Evolutionary conservation across 2,329 filamentous ascomycete species (phyloP).

Genomic region (Cytospora piceae): DNA sequence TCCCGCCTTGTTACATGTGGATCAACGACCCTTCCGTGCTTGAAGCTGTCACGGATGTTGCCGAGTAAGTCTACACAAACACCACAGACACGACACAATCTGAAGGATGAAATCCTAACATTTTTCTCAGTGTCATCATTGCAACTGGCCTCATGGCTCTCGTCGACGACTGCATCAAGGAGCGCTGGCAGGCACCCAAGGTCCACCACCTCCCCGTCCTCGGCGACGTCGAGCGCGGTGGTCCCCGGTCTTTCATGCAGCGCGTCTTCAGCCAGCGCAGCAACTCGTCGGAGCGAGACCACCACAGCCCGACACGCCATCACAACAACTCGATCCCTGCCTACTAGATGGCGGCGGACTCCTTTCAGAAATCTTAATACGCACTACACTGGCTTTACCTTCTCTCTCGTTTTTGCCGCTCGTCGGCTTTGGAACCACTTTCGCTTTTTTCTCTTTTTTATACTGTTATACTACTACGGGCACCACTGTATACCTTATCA

Average conservation of each 20-base stretch:
- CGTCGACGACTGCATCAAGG: conserved; percentile 89
- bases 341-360: conserved; percentile 29
- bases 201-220: conserved; percentile 44
- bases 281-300: conserved; percentile 32
- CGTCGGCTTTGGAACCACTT: neutral
- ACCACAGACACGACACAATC: conserved; percentile 5
- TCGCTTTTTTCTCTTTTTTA: neutral
- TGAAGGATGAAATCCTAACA: conserved; percentile 34
- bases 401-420: neutral
- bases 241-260: conserved; percentile 42
- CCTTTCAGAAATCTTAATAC: neutral
- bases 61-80: conserved; percentile 67
- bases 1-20: conserved; percentile 89
- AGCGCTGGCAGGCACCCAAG: conserved; percentile 66
- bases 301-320: conserved; percentile 33
- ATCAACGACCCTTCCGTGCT: conserved; percentile 77
- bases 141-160: conserved; percentile 87
- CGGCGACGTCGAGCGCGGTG: conserved; percentile 42
- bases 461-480: neutral
- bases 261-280: conserved; percentile 41
- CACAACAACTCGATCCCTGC: conserved; percentile 32
- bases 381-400: neutral
- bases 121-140: conserved; percentile 71
- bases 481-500: neutral
- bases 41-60: conserved; percentile 73